Evolutionary conservation across 1,139 yeast species (phyloP), one percentile per base, ranked within the genome.

Genomic region (Casaregolazyma suthepensis): DNA sequence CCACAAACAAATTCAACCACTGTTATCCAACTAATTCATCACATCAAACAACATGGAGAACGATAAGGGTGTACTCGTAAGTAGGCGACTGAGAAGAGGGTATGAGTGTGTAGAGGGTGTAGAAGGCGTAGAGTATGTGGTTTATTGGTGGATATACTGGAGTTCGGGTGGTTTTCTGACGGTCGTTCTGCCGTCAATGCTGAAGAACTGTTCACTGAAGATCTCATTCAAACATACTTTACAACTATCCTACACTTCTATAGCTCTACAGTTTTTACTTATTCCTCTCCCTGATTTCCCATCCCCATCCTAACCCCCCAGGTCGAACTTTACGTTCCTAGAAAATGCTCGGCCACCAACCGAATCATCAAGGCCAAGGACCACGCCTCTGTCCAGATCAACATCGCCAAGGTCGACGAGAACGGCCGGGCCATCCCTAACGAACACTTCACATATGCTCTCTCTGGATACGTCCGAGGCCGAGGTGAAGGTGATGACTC

Each of bases 301-400:
- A 31, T 10, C 13, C 13, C 37, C 37, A 10, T 31, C 12, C 43
- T 17, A 17, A 38, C 20, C 18, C 20, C 43, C 54, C 70, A 89
- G 96, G 96, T 93, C 80, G 99, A 94, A 85, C 91, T 93, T 80
- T 93, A 93, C 96, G 96, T 93, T 80, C 99, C 99, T 84, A 89
- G 99, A 87, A 93, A 93, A 85, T 93, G 99, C 85, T 93, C 98
- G 80, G 99, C 99, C 75, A 90, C 99, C 81, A 91, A 90, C 97
- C 91, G 98, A 84, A 90, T 94, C 82, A 91, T 93, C 85, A 90
- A 89, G 85, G 94, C 99, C 74, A 91, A 93, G 85, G 99, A 93
- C 81, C 99, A 93, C 79, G 94, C 98, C 69, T 88, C 98, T 66
- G 98, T 94, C 71, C 99, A 93, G 77, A 81, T 85, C 77, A 85